Conservation (phyloP, 2,329 filamentous ascomycete genomes). For the Byssochlamys sp. region DNA sequence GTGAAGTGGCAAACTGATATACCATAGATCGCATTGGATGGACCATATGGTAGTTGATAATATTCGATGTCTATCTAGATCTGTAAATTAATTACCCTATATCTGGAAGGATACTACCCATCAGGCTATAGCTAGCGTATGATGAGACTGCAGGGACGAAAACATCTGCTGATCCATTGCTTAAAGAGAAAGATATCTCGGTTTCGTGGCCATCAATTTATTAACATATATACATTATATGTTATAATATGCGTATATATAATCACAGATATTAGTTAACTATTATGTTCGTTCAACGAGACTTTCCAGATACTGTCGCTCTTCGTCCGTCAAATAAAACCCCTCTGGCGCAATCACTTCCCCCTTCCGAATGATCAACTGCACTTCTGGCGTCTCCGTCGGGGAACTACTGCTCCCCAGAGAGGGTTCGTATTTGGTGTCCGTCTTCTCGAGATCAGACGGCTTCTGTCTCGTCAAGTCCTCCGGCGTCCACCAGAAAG, state of each 20-base stretch:
- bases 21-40: too few species aligned
- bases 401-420: slow-evolving; percentile 8
- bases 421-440: neutral
- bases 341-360: slow-evolving; percentile 24
- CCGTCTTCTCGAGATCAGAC: slow-evolving; percentile 11
- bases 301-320: slow-evolving; percentile 21
- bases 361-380: slow-evolving; percentile 21
- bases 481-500: slow-evolving; percentile 54
- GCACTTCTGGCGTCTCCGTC: slow-evolving; percentile 11
- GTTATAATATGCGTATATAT: too few species aligned
- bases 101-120: too few species aligned
- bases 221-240: too few species aligned
- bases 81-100: too few species aligned
- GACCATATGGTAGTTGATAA: neutral
- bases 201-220: too few species aligned
- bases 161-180: too few species aligned
- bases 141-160: too few species aligned
- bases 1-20: slow-evolving; percentile 4
- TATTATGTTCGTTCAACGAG: slow-evolving; percentile 25
- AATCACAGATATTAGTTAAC: neutral
- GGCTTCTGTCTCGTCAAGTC: slow-evolving; percentile 10
- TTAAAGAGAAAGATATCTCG: too few species aligned
- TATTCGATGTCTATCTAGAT: too few species aligned
- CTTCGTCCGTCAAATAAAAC: slow-evolving; percentile 23
- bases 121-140: too few species aligned